Base-by-base conservation (phyloP, 345 rosid species). In the Pugionium cornutum region DNA sequence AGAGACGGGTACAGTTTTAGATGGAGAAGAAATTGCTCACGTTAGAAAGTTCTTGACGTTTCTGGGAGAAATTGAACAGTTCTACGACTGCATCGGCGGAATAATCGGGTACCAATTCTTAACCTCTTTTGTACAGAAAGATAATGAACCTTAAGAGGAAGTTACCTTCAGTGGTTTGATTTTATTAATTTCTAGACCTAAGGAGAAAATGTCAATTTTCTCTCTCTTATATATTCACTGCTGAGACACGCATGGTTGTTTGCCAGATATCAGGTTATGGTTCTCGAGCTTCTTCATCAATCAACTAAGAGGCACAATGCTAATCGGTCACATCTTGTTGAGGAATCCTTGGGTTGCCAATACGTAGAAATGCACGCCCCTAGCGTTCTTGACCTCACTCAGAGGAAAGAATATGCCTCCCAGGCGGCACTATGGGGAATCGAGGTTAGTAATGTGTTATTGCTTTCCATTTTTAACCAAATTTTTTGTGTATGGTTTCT, bases 381-480 rank as follows among this genome's bases (percentile, higher is more conserved):
- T 58, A 41, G 46, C 67, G 91, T 85, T 30, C 55, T 88, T 76
- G 97, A 89, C 80, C 98, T 88, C 61, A 86, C 89, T 43, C 71
- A 70, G 75, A 63, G 76, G 68, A 80, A 84, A 3, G 87, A 84
- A 44, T 86, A 87, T 74, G 94, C 96, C 9, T 80, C 91, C 7
- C 94, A 88, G 86, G 97, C 96, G 42, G 96, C 97, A 63, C 72
- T 92, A 0, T 89, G 97, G 97, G 98, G 97, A 58, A 81, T 92
- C 72, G 87, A 88, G 89, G 97, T 92, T 83, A 65, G 50, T 31
- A 9, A 4, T 9, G 54, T 62, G 58, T 34, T 62, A 6, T 62
- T 55, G 37, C 6, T 48, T 47, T 58, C 64, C 4, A 5, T 6
- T 66, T n/a, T 57, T 51, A 10, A 36, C 6, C 1, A 35, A 33